Evolutionary conservation across 2,329 filamentous ascomycete species (phyloP), one percentile per base, ranked within the genome.

Genomic region (Aspergillus tubingensis): DNA sequence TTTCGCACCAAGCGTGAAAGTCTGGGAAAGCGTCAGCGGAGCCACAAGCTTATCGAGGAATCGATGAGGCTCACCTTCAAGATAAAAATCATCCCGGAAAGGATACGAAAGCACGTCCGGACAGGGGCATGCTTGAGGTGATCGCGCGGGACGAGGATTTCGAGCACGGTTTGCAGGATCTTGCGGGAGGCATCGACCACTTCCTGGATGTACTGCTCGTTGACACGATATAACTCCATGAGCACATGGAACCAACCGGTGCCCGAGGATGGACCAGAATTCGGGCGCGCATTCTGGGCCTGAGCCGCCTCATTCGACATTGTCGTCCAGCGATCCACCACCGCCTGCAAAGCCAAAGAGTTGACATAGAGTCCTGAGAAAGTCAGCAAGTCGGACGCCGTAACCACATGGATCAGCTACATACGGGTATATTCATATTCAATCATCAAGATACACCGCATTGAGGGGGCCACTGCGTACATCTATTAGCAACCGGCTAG

Each of bases 341-440:
- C 92, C 21, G 95, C 95, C 77, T 99, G 95, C 2, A 99, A 81
- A 2, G 93, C 93, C 2, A 99, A 82, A 0, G 93, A 96, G 75
- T 98, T 97, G 79, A 97, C 86, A 72, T 98, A 98, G 54, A 97
- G 66, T 13, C 79, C 79, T 76, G 61, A 15, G 30, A 15, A 11
- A 5, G 61, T 67, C 43, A 43, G 59, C 70, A 13, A 15, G 32
- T 36, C 55, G 68, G 62, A n/a, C 17, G 36, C 27, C 54, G 5
- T n/a, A 13, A 6, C 15, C 38, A 25, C 3, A 49, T 6, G 10
- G 8, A 25, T n/a, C 1, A 21, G 54, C 19, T 8, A 75, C 77
- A 74, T 90, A 70, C 94, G 87, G 25, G 94, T 92, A 73, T 97
- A 97, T 71, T 98, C 92, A 71, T 95, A 97, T 79, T 99, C 95